Evolutionary conservation across 2,329 filamentous ascomycete genomes (phyloP).

Genomic region (Aspergillus novoparasiticus): DNA sequence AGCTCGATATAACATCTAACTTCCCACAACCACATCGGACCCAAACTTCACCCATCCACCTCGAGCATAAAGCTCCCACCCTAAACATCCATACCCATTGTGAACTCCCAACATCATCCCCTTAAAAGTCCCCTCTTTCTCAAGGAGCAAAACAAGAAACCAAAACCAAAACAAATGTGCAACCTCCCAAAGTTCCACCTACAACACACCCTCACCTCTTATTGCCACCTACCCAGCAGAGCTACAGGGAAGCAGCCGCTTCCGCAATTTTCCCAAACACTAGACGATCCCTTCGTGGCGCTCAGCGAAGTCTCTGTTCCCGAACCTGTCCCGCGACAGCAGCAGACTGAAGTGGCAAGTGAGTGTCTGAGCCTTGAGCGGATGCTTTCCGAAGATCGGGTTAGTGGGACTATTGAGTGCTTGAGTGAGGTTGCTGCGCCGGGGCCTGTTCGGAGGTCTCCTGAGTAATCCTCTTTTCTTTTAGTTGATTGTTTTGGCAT

Average conservation of each 20-base stretch:
- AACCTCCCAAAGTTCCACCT: background rate
- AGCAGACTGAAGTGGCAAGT: background rate
- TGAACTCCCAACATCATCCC: too few relatives aligned
- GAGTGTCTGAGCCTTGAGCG: constrained; percentile 29
- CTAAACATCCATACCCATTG: too few relatives aligned
- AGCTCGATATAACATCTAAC: background rate
- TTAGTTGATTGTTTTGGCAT: too few relatives aligned
- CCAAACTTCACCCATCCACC: background rate
- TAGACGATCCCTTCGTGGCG: background rate
- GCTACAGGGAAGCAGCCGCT: background rate
- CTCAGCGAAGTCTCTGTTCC: background rate
- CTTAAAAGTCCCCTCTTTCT: too few relatives aligned
- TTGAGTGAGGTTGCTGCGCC: background rate
- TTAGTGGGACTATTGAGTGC: constrained; percentile 18
- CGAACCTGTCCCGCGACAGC: background rate
- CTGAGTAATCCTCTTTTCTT: too few relatives aligned
- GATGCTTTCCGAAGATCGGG: constrained; percentile 44
- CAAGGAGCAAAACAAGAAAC: too few relatives aligned
- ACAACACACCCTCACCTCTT: background rate
- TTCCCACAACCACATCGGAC: background rate
- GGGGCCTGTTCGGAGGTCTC: background rate
- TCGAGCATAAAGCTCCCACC: too few relatives aligned
- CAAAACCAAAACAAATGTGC: background rate
- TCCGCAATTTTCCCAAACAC: background rate
- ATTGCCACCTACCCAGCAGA: background rate